Base-by-base conservation (phyloP, 2,329 filamentous ascomycete species). In the Fusarium azukiicola region DNA sequence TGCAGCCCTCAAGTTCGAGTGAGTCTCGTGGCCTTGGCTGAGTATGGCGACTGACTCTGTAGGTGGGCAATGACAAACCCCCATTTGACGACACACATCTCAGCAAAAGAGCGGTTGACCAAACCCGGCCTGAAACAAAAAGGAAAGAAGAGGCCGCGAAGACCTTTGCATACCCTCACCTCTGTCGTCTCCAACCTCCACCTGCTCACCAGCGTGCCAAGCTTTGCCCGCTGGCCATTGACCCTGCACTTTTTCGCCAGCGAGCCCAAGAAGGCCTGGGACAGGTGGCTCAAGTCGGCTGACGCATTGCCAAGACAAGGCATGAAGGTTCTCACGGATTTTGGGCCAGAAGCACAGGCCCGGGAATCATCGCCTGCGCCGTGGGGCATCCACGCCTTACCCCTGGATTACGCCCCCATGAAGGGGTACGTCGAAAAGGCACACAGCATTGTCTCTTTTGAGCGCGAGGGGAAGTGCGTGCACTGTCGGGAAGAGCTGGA, bases 61-160 rank as follows among this genome's bases (percentile, higher is more conserved):
- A 97, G 96, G 90, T 99, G 97, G 97, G 97, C 97, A 50, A 95
- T 98, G 91, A 96, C 96, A 79, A 97, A 99, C 84, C 93, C 97
- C 3, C 95, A 98, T 84, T 86, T 95, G 46, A 97, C 97, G 9
- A 90, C 95, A 46, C 97, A 98, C 84, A 96, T 98, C 73, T 92
- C 95, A 17, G 87, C 91, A 17, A 90, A 92, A 44, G 91, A 93
- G 52, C 91, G 94, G n/a, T 89, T 96, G 47, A 89, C 91, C 3
- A 84, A 90, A 64, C 86, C 92, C 81, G 92, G 88, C 1, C 85
- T 87, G 69, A 88, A 84, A 67, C 72, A 71, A 68, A 94, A 93
- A 84, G 87, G 87, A 67, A 92, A 90, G 46, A 91, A 92, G 16
- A 91, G 90, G 21, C 92, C 93, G 7, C 91, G 89, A 61, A 90